A percentile compares a stretch with the other conserved stretches of the same genome.
phyloP scores from a whole-genome alignment of 495 filamentous ascomycete species.

The Penicillium waksmanii region DNA sequence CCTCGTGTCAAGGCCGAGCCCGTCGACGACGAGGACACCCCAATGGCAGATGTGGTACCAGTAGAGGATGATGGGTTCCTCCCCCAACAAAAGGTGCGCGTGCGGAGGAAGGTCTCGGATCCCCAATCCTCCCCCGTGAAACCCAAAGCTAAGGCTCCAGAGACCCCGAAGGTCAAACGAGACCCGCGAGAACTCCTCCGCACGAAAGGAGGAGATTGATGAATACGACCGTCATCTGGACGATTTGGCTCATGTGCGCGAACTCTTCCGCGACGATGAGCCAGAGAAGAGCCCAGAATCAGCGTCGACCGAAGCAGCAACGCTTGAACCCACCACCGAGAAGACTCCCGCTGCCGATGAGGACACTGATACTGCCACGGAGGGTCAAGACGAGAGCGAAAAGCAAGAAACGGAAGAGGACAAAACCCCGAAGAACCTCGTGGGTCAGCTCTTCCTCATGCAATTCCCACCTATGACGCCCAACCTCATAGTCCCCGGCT shows the following conservation, averaged over 20 bases:
- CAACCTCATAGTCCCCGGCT: constrained; percentile 43
- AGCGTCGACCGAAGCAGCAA: constrained; percentile 17
- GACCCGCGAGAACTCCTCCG: constrained; percentile 43
- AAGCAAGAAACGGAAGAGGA: constrained; percentile 25
- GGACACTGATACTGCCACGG: constrained; percentile 13
- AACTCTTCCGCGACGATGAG: constrained; percentile 37
- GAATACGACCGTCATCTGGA: constrained; percentile 49
- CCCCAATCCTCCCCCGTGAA: constrained; percentile 15
- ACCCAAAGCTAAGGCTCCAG: constrained; percentile 5
- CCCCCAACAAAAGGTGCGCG: constrained; percentile 44
- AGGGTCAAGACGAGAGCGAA: constrained; percentile 13
- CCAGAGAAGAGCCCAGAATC: constrained; percentile 17
- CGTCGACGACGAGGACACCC: constrained; percentile 44
- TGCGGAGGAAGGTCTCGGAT: constrained; percentile 38
- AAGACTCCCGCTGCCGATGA: constrained; percentile 14
- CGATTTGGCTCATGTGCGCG: constrained; percentile 43
- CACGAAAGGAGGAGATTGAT: constrained; percentile 52
- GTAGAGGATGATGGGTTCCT: constrained; percentile 44
- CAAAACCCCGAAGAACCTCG: constrained; percentile 29
- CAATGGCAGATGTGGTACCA: constrained; percentile 41
- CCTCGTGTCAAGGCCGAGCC: constrained; percentile 50
- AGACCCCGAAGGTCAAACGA: constrained; percentile 17
- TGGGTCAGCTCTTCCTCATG: constrained; percentile 55
- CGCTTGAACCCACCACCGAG: constrained; percentile 13
- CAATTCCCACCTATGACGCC: constrained; percentile 61